Base-by-base conservation (phyloP, 768 basidiomycete species). In the Termitomyces sp. region DNA sequence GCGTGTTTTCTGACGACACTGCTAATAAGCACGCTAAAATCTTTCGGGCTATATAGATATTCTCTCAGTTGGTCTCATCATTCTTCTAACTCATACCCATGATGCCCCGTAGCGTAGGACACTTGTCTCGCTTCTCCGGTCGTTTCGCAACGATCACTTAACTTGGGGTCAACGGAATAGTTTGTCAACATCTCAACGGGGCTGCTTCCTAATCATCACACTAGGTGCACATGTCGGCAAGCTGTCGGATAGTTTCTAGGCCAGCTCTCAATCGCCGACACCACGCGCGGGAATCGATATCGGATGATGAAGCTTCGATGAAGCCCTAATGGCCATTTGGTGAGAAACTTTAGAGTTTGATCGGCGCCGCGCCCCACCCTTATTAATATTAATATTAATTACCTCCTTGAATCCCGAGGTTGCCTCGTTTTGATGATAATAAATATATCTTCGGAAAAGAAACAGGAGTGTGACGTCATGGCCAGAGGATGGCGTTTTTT, bases 351-450 rank as follows among this genome's bases (percentile, higher is more conserved):
- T 27, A 52, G n/a, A 39, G 50, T 52, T 52, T 52, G 50, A 52
- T 52, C 50, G 50, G 50, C 37, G 16, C 37, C 27, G 26, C 49
- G 18, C 36, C 18, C 36, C 18, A 37, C 13, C 36, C 36, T 39
- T 37, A 26, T 30, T 52, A 37, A 52, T 24, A 51, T 51, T 52
- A 50, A 50, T 50, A 52, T 52, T 52, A 40, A 30, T 52, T 39
- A 13, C 37, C 51, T 26, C 37, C 37, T 20, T 30, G 37, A 52
- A 30, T 51, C 50, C 20, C 34, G 22, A 50, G 47, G 48, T 33
- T 10, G 34, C 36, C 49, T 51, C 24, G 36, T 37, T 26, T 51
- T 37, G 36, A 26, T 51, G 24, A 26, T 2, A 4, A 37, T 36
- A 24, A 24, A 24, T 24, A 34, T 49, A 18, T 22, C 20, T 24